Base-by-base conservation (phyloP, 2,329 filamentous ascomycete genomes). In the Nemania sp. region DNA sequence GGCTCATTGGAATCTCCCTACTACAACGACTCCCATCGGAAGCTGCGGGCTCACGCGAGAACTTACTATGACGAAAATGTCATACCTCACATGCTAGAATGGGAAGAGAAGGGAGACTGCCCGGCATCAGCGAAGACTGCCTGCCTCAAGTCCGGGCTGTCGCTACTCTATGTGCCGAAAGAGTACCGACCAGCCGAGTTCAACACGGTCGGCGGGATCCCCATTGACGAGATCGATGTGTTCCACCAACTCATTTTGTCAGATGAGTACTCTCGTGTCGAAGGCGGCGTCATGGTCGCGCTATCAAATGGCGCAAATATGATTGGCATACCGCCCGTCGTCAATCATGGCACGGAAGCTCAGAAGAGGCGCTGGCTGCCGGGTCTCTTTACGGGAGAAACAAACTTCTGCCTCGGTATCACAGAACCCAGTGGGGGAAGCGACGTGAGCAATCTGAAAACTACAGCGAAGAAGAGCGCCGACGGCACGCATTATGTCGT, bases 371-470 rank as follows among this genome's bases (percentile, higher is more conserved):
- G 59, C 19, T 66, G 63, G 63, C 45, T 68, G 3, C 66, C 66
- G 1, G 77, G 74, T 1, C 72, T 86, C 30, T 82, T 83, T 46
- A 75, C 67, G 17, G 82, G 82, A 54, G 75, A 80, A 53, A 61
- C 57, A 3, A 61, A 28, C 12, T 67, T 68, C 52, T 67, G 64
- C 40, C 57, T 68, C 9, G 66, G 63, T 14, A 64, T 68, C 51
- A 67, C 66, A 15, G 65, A 68, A 44, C 64, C 65, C 7, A 60
- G 60, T n/a, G 8, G 76, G 75, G 81, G 81, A 2, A 85, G 81
- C 4, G 84, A 88, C 64, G 83, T 88, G 2, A 81, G 81, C 1
- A 81, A 79, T 61, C 79, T 88, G 45, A 74, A 76, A 51, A 86
- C 83, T 8, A 84, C 79, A 0, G 84, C 84, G 0, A 68, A 68